phyloP scores from a whole-genome alignment of 345 rosid species.

The Moricandia moricandioides region DNA sequence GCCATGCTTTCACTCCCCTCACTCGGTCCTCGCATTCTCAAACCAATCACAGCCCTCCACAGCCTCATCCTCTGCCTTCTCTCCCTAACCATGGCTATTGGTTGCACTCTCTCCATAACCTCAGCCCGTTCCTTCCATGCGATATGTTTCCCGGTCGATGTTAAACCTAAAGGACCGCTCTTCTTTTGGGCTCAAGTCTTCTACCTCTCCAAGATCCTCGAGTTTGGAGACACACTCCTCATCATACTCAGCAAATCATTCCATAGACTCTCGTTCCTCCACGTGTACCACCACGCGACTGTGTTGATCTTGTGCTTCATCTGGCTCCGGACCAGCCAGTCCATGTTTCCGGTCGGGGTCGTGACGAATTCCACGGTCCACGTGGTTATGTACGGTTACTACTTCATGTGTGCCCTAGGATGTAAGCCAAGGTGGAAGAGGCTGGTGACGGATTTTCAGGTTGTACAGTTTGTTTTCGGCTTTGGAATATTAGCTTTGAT shows the following conservation, averaged over 20 bases:
- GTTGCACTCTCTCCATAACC: slow-evolving; percentile 56
- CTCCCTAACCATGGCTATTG: slow-evolving; percentile 68
- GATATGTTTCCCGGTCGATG: slow-evolving; percentile 52
- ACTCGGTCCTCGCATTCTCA: slow-evolving; percentile 44
- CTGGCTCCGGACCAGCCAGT: slow-evolving; percentile 57
- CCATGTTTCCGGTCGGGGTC: slow-evolving; percentile 60
- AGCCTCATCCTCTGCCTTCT: slow-evolving; percentile 59
- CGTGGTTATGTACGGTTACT: slow-evolving; percentile 68
- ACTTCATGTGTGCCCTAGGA: slow-evolving; percentile 56
- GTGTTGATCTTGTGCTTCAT: slow-evolving; percentile 70
- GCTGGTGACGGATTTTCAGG: slow-evolving; percentile 69
- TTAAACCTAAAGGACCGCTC: slow-evolving; percentile 49
- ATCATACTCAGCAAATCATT: slow-evolving; percentile 51
- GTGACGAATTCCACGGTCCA: slow-evolving; percentile 61
- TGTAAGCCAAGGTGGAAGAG: slow-evolving; percentile 72
- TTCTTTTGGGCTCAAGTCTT: slow-evolving; percentile 77
- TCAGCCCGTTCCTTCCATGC: slow-evolving; percentile 10
- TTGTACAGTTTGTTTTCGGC: slow-evolving; percentile 68
- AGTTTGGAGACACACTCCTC: slow-evolving; percentile 57
- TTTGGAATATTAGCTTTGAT: slow-evolving; percentile 49
- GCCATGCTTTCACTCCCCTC: slow-evolving; percentile 26
- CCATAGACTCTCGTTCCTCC: slow-evolving; percentile 74
- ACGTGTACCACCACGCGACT: slow-evolving; percentile 75
- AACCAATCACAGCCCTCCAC: slow-evolving; percentile 73
- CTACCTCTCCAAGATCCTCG: slow-evolving; percentile 69